These are phyloP conservation scores for Rachicladosporium sp. DNA, from an alignment of 2,329 filamentous ascomycete species.

Conservation along the genomic window DNA sequence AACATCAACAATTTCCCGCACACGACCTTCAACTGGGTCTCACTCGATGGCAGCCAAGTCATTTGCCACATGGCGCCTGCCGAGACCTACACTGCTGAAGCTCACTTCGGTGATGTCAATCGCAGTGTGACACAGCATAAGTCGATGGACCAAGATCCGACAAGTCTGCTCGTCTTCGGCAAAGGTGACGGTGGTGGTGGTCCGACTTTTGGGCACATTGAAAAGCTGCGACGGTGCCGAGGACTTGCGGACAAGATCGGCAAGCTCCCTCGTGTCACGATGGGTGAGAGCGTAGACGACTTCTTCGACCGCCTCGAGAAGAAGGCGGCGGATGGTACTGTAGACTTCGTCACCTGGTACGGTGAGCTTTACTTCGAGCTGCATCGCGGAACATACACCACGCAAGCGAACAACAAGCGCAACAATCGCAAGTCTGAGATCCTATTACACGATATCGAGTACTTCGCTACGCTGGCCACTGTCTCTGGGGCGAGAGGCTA, in stretches of 20 bases:
- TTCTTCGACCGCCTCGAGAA: conserved; percentile 81
- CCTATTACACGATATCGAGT: conserved; percentile 76
- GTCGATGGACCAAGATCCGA: conserved; percentile 84
- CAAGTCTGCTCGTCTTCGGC: conserved; percentile 83
- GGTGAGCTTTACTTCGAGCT: conserved; percentile 97
- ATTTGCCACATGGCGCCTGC: conserved; percentile 94
- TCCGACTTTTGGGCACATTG: conserved; percentile 83
- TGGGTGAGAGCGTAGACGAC: conserved; percentile 83
- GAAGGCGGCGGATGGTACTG: conserved; percentile 50
- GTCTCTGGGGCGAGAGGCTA: conserved; percentile 53
- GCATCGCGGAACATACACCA: conserved; percentile 93
- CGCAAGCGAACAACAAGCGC: conserved; percentile 91
- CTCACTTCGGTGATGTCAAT: conserved; percentile 87
- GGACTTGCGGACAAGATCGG: conserved; percentile 82
- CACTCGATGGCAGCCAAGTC: conserved; percentile 88
- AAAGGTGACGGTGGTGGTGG: conserved; percentile 95
- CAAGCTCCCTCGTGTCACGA: conserved; percentile 70
- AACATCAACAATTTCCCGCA: conserved; percentile 99
- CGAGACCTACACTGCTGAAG: conserved; percentile 90
- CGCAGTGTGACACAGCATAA: conserved; percentile 87
- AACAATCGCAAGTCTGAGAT: conserved; percentile 83
- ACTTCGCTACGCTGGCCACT: conserved; percentile 74
- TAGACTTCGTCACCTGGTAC: conserved; percentile 86
- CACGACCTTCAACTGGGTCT: conserved; percentile 97
- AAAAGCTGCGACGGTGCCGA: conserved; percentile 86